A percentile compares a stretch with the other conserved stretches of the same genome.
Evolutionary conservation across 345 rosid species (phyloP).

Genomic region (Rhodamnia argentea): DNA sequence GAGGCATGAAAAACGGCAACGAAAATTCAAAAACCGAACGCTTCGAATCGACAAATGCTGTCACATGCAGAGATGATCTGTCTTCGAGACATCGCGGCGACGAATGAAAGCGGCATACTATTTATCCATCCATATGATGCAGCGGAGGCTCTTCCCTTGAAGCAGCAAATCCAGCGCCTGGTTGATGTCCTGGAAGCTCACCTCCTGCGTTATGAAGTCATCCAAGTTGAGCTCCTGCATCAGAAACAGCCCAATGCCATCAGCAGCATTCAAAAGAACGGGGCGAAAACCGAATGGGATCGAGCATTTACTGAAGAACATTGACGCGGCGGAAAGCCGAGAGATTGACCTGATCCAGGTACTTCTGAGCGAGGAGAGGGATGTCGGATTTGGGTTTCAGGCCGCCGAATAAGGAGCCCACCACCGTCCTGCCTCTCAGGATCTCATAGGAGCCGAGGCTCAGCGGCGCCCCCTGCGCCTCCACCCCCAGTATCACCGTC

Average conservation of each 20-base stretch:
- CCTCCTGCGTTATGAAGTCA: constrained; percentile 31
- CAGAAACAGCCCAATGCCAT: not conserved
- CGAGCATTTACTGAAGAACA: not conserved
- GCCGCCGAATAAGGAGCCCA: constrained; percentile 47
- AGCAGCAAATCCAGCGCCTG: constrained; percentile 41
- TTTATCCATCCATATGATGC: constrained; percentile 48
- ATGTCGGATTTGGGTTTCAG: constrained; percentile 47
- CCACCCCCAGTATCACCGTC: constrained; percentile 53
- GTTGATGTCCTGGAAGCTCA: constrained; percentile 47
- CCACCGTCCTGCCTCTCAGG: constrained; percentile 29
- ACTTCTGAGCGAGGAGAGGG: constrained; percentile 29
- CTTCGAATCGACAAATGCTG: not conserved
- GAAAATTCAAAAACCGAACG: not conserved
- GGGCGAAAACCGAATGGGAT: not conserved
- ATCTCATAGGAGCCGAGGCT: constrained; percentile 19
- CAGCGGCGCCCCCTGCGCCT: constrained; percentile 17
- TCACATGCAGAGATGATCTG: not conserved
- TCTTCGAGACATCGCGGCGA: not conserved
- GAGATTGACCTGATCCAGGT: constrained; percentile 15
- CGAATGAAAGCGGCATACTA: not conserved
- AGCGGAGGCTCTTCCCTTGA: constrained; percentile 42
- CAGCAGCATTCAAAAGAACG: not conserved
- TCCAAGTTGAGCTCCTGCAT: constrained; percentile 43
- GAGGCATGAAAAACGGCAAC: not conserved
- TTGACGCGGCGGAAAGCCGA: not conserved